Conservation (phyloP, 257 asterid genomes). For the Leptodermis oblonga region DNA sequence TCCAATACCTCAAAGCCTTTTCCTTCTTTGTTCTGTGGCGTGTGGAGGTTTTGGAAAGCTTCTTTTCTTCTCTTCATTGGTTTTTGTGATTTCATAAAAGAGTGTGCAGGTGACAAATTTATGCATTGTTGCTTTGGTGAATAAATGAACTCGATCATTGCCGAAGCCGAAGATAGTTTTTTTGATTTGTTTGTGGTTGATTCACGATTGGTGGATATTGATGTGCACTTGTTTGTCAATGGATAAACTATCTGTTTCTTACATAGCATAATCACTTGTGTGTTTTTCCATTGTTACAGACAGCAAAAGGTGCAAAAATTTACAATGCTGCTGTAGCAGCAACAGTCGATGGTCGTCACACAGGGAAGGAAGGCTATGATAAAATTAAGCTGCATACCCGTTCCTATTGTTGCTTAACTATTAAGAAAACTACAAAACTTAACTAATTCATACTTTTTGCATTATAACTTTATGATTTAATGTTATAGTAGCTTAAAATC, state of each 20-base stretch:
- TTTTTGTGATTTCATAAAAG: not conserved
- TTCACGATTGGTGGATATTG: not conserved
- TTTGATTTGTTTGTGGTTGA: not conserved
- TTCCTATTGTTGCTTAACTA: no score
- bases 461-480: no score
- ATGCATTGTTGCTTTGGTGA: no score
- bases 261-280: not conserved
- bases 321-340: no score
- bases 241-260: not conserved
- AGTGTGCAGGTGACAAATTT: not conserved
- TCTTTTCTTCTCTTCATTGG: not conserved
- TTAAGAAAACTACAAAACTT: no score
- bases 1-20: not conserved
- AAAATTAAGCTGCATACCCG: no score
- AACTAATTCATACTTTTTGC: no score
- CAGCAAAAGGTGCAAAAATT: conserved; percentile 15
- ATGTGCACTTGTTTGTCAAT: not conserved
- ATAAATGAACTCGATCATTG: not conserved
- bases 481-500: no score
- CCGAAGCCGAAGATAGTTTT: not conserved
- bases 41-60: not conserved
- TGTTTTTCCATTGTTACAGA: conserved; percentile 32
- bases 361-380: no score
- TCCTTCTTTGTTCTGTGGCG: not conserved
- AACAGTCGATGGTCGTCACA: no score